These are phyloP conservation scores for Entomortierella lignicola DNA, from an alignment of 192 early-diverging fungal genomes.

Conservation along the genomic window DNA sequence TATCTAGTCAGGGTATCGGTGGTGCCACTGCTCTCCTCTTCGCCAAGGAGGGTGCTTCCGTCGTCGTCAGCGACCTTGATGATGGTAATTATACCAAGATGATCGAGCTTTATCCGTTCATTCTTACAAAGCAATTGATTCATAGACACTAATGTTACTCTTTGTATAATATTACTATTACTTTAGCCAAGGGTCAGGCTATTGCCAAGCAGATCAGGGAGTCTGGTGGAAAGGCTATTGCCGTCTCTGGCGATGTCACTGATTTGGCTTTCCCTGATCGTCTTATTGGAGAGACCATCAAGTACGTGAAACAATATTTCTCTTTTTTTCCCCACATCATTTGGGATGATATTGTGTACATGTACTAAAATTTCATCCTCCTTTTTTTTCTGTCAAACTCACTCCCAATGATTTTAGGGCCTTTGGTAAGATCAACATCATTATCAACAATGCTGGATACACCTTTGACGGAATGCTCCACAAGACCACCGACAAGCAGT, in stretches of 20 bases:
- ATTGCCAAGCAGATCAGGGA: slow-evolving; percentile 88
- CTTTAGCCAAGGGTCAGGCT: slow-evolving; percentile 70
- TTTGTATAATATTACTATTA: not conserved
- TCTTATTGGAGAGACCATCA: slow-evolving; percentile 65
- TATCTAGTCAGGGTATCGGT: slow-evolving; percentile 79
- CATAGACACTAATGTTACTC: not conserved
- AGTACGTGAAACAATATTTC: slow-evolving; percentile 39
- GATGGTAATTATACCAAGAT: slow-evolving; percentile 41
- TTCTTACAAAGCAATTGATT: too few relatives aligned
- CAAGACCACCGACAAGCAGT: slow-evolving; percentile 92
- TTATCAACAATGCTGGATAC: slow-evolving; percentile 98
- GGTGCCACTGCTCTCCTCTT: slow-evolving; percentile 90
- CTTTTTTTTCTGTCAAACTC: not conserved
- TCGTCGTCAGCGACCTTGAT: slow-evolving; percentile 96
- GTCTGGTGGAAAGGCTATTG: slow-evolving; percentile 89
- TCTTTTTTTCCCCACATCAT: not conserved
- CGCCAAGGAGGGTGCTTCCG: slow-evolving; percentile 86
- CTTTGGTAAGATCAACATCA: slow-evolving; percentile 82
- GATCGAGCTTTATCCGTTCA: not conserved
- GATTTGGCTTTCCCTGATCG: slow-evolving; percentile 66
- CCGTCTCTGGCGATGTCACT: slow-evolving; percentile 71
- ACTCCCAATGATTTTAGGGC: slow-evolving; percentile 52
- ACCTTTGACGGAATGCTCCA: slow-evolving; percentile 93
- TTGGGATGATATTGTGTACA: not conserved
- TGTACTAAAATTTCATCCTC: not conserved